These are phyloP conservation scores for Pythium sukuiense DNA, from an alignment of 352 stramenopile genomes.

Conservation along the genomic window DNA sequence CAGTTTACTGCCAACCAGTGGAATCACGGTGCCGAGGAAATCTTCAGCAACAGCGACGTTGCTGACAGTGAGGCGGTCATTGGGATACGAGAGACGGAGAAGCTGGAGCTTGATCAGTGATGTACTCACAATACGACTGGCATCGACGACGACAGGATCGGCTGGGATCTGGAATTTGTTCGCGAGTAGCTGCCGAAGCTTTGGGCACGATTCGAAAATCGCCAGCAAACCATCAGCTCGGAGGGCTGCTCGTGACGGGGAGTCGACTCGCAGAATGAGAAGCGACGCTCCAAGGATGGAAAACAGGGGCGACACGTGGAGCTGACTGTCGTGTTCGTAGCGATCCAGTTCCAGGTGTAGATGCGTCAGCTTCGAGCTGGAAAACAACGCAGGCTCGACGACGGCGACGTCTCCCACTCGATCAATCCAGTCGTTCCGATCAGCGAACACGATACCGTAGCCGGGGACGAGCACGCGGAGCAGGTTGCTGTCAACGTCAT, in stretches of 20 bases:
- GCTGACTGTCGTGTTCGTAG: background rate
- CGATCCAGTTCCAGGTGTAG: background rate
- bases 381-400: background rate
- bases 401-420: too few species aligned
- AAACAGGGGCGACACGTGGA: conserved; percentile 3
- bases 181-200: conserved; percentile 4
- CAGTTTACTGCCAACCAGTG: conserved; percentile 8
- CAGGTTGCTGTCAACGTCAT: background rate
- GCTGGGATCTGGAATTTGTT: conserved; percentile 5
- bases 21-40: conserved; percentile 13
- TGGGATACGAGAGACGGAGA: background rate
- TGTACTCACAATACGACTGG: conserved; percentile 1
- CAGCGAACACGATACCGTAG: conserved; percentile 25
- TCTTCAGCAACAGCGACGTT: background rate
- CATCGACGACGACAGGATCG: background rate
- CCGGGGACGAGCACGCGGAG: conserved; percentile 35
- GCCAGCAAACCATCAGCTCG: background rate
- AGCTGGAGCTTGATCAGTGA: conserved; percentile 15
- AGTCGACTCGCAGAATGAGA: background rate
- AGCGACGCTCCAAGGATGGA: background rate
- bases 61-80: background rate
- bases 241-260: background rate
- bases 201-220: conserved; percentile 15
- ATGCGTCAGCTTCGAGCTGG: conserved; percentile 1
- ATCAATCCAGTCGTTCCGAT: conserved; percentile 1